Conservation (phyloP, 805 yeast species). For the Soucietia sequanensis region DNA sequence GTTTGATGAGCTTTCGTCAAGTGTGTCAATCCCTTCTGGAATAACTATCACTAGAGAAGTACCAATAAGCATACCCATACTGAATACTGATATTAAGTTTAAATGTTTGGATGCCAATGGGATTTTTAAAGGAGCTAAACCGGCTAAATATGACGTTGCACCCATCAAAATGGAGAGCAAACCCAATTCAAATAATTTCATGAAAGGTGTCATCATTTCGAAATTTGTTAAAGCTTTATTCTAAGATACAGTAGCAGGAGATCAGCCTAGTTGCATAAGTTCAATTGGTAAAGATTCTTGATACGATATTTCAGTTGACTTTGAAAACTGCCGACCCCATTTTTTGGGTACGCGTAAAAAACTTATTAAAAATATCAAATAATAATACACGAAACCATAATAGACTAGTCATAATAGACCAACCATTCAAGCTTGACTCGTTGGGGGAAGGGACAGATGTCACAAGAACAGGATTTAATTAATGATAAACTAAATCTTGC, state of each 20-base stretch:
- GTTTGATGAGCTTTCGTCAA: constrained; percentile 21
- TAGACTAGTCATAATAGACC: too few species aligned
- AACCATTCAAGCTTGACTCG: too few species aligned
- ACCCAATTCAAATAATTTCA: constrained; percentile 4
- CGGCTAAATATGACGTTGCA: constrained; percentile 16
- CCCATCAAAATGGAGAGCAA: constrained; percentile 17
- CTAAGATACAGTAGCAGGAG: too few species aligned
- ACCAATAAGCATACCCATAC: constrained; percentile 61
- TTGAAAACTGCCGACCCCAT: too few species aligned
- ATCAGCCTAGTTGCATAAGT: too few species aligned
- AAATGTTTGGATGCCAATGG: constrained; percentile 14
- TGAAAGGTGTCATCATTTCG: constrained; percentile 4
- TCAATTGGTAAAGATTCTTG: too few species aligned
- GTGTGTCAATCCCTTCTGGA: constrained; percentile 62
- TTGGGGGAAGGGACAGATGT: constrained; percentile 2
- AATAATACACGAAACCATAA: too few species aligned
- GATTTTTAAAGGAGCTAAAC: constrained; percentile 15
- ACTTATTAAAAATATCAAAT: too few species aligned
- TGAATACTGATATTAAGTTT: constrained; percentile 45
- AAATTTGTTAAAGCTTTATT: too few species aligned
- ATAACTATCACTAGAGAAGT: constrained; percentile 58
- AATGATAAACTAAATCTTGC: constrained; percentile 28
- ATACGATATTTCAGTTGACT: too few species aligned
- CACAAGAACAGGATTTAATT: constrained; percentile 20
- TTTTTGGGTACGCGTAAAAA: too few species aligned